Percentiles rank a stretch among this genome's conserved stretches.
Conservation (phyloP, 139 green algal species). For the Astrephomene gubernaculifera region DNA sequence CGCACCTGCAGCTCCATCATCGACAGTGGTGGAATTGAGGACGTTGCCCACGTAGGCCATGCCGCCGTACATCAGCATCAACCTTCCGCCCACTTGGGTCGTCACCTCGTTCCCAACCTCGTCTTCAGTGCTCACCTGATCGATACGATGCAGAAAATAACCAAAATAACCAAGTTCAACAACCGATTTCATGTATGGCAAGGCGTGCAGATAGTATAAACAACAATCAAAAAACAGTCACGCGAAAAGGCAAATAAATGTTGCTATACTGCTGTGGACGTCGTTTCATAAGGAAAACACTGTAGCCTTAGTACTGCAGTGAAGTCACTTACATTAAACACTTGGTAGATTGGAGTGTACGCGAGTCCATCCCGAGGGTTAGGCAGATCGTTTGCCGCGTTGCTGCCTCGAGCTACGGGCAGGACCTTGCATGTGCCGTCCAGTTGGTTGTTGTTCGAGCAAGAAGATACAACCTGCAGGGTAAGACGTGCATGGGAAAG, state of each 20-base stretch:
- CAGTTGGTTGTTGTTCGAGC: background rate
- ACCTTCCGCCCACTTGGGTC: background rate
- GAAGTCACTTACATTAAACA: background rate
- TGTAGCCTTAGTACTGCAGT: too few relatives aligned
- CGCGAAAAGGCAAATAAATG: too few relatives aligned
- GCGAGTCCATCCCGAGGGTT: background rate
- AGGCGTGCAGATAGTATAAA: too few relatives aligned
- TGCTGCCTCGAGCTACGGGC: background rate
- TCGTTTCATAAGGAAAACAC: too few relatives aligned
- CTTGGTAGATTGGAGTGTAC: background rate
- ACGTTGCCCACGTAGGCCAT: background rate
- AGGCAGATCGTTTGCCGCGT: background rate
- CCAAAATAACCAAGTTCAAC: too few relatives aligned
- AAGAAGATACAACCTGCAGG: background rate
- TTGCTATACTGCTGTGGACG: too few relatives aligned
- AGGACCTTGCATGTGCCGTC: background rate
- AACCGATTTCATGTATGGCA: too few relatives aligned
- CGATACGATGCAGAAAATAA: too few relatives aligned
- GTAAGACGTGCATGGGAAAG: too few relatives aligned
- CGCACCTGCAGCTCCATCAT: background rate
- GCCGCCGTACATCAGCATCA: slow-evolving; percentile 16
- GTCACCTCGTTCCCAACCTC: too few relatives aligned
- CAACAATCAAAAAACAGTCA: too few relatives aligned
- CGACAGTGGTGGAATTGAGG: background rate
- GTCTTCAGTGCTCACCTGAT: background rate